Conservation (phyloP, 306 rosid species). For the Vicia villosa region DNA sequence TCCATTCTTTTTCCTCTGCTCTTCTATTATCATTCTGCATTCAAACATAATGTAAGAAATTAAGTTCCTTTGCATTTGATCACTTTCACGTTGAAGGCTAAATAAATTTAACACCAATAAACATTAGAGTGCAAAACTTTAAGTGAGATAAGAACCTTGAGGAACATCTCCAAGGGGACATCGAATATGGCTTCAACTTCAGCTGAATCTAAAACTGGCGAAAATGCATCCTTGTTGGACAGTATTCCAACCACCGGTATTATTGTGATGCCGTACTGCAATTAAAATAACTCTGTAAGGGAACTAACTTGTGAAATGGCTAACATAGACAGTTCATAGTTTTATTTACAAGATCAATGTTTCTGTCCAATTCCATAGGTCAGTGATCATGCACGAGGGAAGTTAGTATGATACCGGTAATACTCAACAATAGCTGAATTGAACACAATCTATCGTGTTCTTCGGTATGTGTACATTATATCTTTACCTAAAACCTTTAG, state of each 20-base stretch:
- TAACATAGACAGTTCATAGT: neutral
- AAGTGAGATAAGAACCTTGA: slow-evolving; percentile 62
- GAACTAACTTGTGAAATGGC: slow-evolving; percentile 1
- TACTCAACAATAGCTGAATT: neutral
- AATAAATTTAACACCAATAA: neutral
- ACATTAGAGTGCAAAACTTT: neutral
- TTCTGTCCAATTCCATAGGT: neutral
- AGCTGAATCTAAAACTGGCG: slow-evolving; percentile 60
- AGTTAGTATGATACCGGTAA: neutral
- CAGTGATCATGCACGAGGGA: neutral
- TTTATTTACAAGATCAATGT: too few relatives aligned
- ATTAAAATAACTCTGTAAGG: slow-evolving; percentile 23
- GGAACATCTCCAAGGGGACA: slow-evolving; percentile 90
- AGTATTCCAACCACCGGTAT: slow-evolving; percentile 83
- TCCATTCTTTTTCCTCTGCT: slow-evolving; percentile 70
- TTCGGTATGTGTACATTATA: neutral
- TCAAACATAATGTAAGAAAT: slow-evolving; percentile 29
- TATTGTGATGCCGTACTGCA: slow-evolving; percentile 62
- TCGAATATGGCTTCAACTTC: slow-evolving; percentile 85
- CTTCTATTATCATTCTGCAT: slow-evolving; percentile 81
- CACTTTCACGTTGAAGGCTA: neutral
- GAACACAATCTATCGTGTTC: neutral
- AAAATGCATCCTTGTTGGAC: slow-evolving; percentile 61
- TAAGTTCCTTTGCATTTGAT: slow-evolving; percentile 11
- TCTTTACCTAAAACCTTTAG: neutral